A percentile compares a stretch with the other conserved stretches of the same genome.
Evolutionary conservation across 1,284 basidiomycete species (phyloP).

Genomic region (Schizophyllum amplum): DNA sequence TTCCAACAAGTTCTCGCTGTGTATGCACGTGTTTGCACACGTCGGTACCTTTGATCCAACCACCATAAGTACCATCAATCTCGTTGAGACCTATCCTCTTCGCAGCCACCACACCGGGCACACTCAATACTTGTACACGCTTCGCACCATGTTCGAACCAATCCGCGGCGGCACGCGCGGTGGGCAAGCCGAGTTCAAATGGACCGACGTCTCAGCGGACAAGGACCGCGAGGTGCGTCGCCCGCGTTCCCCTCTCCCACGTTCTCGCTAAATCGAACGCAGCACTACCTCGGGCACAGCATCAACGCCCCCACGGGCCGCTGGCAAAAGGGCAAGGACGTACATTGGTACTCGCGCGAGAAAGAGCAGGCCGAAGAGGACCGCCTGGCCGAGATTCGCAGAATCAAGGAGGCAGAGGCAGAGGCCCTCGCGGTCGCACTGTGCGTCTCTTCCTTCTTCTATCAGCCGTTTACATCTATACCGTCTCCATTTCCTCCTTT

Average conservation of each 20-base stretch:
- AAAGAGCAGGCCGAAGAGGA: slow-evolving; percentile 32
- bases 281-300: slow-evolving; percentile 89
- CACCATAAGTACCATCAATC: too few species aligned
- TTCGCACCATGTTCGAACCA: slow-evolving; percentile 63
- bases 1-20: too few species aligned
- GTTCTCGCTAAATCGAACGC: too few species aligned
- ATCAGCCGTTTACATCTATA: background rate
- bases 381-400: slow-evolving; percentile 63
- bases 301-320: slow-evolving; percentile 88
- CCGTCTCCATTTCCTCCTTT: background rate
- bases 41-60: too few species aligned
- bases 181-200: slow-evolving; percentile 87
- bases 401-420: slow-evolving; percentile 79
- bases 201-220: slow-evolving; percentile 84
- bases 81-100: too few species aligned
- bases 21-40: too few species aligned
- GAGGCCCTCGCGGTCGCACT: slow-evolving; percentile 78
- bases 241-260: background rate
- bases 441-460: slow-evolving; percentile 30
- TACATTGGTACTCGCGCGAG: slow-evolving; percentile 88
- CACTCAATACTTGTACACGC: too few species aligned
- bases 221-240: slow-evolving; percentile 77
- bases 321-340: slow-evolving; percentile 93
- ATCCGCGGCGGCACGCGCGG: slow-evolving; percentile 81
- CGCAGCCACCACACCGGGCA: too few species aligned